These are phyloP conservation scores for Paracoccidioides lutzii DNA, from an alignment of 2,329 filamentous ascomycete species.

Conservation along the genomic window DNA sequence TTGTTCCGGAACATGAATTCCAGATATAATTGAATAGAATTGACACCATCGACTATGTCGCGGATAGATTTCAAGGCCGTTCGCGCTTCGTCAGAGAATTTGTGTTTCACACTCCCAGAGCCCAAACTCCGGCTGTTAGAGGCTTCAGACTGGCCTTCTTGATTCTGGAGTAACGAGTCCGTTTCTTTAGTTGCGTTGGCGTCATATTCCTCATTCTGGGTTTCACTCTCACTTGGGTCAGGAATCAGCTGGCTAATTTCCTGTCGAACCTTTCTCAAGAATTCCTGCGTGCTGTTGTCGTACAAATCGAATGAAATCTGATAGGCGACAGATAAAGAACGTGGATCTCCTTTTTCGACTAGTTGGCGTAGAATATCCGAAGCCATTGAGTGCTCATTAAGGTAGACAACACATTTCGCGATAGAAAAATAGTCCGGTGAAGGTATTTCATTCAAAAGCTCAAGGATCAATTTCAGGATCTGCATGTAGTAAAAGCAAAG, in stretches of 20 bases:
- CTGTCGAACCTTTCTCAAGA: conserved; percentile 76
- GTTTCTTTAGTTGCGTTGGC: conserved; percentile 47
- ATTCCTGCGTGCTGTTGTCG: conserved; percentile 97
- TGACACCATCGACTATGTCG: conserved; percentile 67
- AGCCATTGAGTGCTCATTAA: conserved; percentile 83
- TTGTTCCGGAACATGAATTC: conserved; percentile 96
- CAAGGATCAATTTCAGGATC: conserved; percentile 84
- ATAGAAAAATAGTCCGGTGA: conserved; percentile 96
- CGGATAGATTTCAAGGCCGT: conserved; percentile 46
- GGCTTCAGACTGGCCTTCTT: conserved; percentile 35
- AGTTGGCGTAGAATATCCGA: conserved; percentile 73
- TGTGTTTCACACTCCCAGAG: conserved; percentile 17
- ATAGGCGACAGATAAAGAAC: conserved; percentile 75
- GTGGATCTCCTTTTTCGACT: conserved; percentile 63
- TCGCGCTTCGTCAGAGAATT: conserved; percentile 37
- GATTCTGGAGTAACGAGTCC: conserved; percentile 31
- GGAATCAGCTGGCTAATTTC: conserved; percentile 51
- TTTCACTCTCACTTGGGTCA: conserved; percentile 29
- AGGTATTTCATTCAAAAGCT: conserved; percentile 83
- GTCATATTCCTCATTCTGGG: conserved; percentile 35
- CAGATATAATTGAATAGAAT: conserved; percentile 85
- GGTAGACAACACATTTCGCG: conserved; percentile 91
- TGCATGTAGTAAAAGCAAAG: conserved; percentile 23
- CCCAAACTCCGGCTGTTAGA: conserved; percentile 35
- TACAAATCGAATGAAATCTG: conserved; percentile 97